These are phyloP conservation scores for Phytophthora idaei DNA, from an alignment of 352 stramenopile genomes.

Conservation along the genomic window DNA sequence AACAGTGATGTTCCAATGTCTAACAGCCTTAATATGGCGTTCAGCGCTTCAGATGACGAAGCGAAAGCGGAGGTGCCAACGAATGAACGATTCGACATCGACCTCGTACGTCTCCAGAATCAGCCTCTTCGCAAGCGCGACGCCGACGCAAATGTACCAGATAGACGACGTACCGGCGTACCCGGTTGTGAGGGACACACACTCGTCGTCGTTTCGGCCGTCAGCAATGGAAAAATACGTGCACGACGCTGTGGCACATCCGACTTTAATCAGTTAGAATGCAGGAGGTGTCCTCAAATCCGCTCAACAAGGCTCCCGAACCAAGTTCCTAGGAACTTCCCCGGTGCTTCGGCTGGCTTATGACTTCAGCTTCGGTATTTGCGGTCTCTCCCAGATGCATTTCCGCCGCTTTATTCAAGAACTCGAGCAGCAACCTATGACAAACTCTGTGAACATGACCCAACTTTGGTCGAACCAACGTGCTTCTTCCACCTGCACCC, in stretches of 20 bases:
- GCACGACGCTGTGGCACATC: not conserved
- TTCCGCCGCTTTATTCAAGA: conserved; percentile 6
- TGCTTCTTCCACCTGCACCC: not conserved
- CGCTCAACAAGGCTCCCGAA: not conserved
- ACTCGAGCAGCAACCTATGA: not conserved
- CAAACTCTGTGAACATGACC: conserved; percentile 1
- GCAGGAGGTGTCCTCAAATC: not conserved
- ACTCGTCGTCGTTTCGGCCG: not conserved
- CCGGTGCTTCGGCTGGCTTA: not conserved
- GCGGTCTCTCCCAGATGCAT: conserved; percentile 8
- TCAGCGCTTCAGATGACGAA: not conserved
- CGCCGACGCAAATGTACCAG: too few relatives aligned
- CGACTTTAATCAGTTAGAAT: conserved; percentile 2
- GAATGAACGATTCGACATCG: not conserved
- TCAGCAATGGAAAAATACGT: conserved; percentile 3
- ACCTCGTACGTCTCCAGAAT: not conserved
- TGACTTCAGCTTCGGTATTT: conserved; percentile 6
- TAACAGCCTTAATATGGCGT: not conserved
- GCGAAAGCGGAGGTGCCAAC: not conserved
- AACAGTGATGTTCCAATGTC: not conserved
- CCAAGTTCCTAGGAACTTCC: not conserved
- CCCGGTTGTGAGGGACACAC: not conserved
- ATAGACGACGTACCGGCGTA: not conserved
- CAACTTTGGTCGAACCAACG: conserved; percentile 1
- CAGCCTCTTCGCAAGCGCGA: not conserved